Base-by-base conservation (phyloP, 2,329 filamentous ascomycete genomes). In the Dendrostoma leiphaemia region DNA sequence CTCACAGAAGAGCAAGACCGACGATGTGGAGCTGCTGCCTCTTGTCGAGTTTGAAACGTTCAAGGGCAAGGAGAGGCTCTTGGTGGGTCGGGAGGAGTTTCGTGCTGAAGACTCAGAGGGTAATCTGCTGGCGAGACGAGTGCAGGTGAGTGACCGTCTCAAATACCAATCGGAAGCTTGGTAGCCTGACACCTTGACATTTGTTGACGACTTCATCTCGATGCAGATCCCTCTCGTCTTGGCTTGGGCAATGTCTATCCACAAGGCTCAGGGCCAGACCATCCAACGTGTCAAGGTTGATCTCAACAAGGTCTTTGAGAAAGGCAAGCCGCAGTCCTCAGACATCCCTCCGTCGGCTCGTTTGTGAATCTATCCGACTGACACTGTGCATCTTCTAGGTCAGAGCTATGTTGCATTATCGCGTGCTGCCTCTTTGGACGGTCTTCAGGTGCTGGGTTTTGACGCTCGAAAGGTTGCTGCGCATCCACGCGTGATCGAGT, bases 201-300 rank as follows among this genome's bases (percentile, higher is more conserved):
- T 7, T 2, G 4, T 32, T 7, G n/a, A n/a, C n/a, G n/a, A n/a
- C n/a, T 8, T 40, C n/a, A 7, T 19, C 17, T 10, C 44, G 21
- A 2, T 23, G 1, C 23, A 56, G 54, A 38, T 57, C 6, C 54
- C 54, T 13, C 47, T 54, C 6, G 46, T 57, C 19, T 29, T 54
- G 19, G 54, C 54, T 7, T 57, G 54, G 54, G 54, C 54, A 23
- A 53, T 57, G 4, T 57, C 54, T 15, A 57, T 54, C 19, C 54
- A 57, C n/a, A 57, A 57, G n/a, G 54, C 54, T 8, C 54, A 57
- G n/a, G 54, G 54, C 23, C 54, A 57, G 51, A 57, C 54, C 6
- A 54, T 57, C 28, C 51, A 57, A 15, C 51, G 54, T 2, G 46
- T 57, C 23, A 57, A 57, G 24, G 51, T 57, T 5, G 41, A 54